Evolutionary conservation across 73 alveolate species (phyloP).

Genomic region (Loxodes magnus): DNA sequence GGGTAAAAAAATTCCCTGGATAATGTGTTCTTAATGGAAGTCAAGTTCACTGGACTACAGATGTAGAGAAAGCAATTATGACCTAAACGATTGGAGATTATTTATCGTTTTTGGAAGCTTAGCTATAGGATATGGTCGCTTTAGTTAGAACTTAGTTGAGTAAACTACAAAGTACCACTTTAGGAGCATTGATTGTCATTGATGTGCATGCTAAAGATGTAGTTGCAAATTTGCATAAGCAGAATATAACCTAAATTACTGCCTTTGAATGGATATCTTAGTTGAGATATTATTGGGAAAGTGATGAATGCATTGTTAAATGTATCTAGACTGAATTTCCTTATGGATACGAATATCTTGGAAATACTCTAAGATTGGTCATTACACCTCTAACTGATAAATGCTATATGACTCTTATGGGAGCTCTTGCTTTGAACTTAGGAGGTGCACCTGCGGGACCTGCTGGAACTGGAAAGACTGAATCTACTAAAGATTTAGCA

Average conservation of each 20-base stretch:
- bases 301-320: slow-evolving; percentile 65
- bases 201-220: slow-evolving; percentile 91
- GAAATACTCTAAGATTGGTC: slow-evolving; percentile 93
- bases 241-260: slow-evolving; percentile 24
- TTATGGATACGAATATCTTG: slow-evolving; percentile 97
- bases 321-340: slow-evolving; percentile 63
- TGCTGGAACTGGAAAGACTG: slow-evolving; percentile 99
- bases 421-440: slow-evolving; percentile 87
- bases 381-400: slow-evolving; percentile 99
- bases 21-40: slow-evolving; percentile 10
- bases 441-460: slow-evolving; percentile 99
- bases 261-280: slow-evolving; percentile 76
- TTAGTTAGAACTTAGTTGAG: slow-evolving; percentile 80
- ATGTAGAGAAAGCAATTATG: slow-evolving; percentile 93
- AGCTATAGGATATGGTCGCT: slow-evolving; percentile 82
- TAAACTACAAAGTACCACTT: slow-evolving; percentile 42
- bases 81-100: slow-evolving; percentile 56
- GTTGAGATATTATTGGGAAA: slow-evolving; percentile 85
- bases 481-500: slow-evolving; percentile 97
- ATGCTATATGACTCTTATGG: slow-evolving; percentile 94
- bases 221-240: slow-evolving; percentile 36
- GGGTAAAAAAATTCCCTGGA: slow-evolving; percentile 26
- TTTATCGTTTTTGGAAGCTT: slow-evolving; percentile 38
- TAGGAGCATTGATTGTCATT: slow-evolving; percentile 85
- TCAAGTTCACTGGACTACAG: slow-evolving; percentile 97